Base-by-base conservation (phyloP, 2,329 filamentous ascomycete genomes). In the Neobulgaria alba region DNA sequence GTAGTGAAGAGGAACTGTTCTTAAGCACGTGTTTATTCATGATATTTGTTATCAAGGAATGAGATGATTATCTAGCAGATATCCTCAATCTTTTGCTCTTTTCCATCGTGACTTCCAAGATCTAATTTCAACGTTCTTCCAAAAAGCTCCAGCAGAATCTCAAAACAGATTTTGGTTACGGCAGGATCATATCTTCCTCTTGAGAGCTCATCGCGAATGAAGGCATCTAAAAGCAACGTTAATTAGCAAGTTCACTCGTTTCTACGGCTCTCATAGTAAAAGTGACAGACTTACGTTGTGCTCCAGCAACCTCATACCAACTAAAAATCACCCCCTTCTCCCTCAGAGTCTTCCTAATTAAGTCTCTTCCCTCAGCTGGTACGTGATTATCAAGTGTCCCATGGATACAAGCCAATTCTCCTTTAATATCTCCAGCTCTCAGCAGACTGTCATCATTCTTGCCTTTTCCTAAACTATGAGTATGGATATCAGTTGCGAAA, bases 401-500 rank as follows among this genome's bases (percentile, higher is more conserved):
- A 59, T 94, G 94, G 57, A 95, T 93, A 78, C 95, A 83, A 44
- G 85, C 72, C 12, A 92, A 66, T 62, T 95, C 89, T 12, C 77
- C 84, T 58, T 78, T 78, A 61, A 94, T 82, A 51, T 82, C 77
- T 5, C 63, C 60, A 12, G 85, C 72, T 34, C 79, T 61, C 12
- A 67, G 62, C 33, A 85, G 59, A 49, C 49, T 54, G 55, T 84
- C 74, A 57, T 85, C 80, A 16, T 68, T 68, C 59, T 76, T 75
- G 50, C 75, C 66, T 44, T 76, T 73, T 17, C 87, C 90, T 1
- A 96, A 73, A 7, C 81, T 86, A 42, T 76, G 73, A 48, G 71
- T 77, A 67, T 95, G 90, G 38, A 95, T 79, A 65, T 95, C 90
- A 5, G 89, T 95, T 7, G 86, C 87, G 63, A 95, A 95, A 68